Conservation (phyloP, 805 yeast genomes). For the Candida ipomoeae region DNA sequence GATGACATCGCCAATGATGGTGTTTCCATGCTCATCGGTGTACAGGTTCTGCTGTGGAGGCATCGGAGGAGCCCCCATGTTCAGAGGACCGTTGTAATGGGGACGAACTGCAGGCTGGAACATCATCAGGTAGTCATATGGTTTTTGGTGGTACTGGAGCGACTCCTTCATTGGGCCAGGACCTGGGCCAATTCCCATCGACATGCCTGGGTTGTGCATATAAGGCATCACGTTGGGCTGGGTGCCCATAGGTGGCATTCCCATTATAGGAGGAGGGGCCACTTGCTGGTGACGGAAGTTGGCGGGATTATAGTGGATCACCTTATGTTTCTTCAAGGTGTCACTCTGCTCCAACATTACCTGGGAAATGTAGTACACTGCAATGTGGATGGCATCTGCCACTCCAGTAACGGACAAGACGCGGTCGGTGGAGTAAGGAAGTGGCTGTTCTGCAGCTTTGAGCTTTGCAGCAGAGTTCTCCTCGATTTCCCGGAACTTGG, state of each 20-base stretch:
- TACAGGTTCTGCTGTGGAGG: constrained; percentile 31
- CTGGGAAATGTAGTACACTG: constrained; percentile 68
- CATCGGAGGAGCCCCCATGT: constrained; percentile 6
- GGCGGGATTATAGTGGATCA: constrained; percentile 57
- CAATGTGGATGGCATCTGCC: constrained; percentile 84
- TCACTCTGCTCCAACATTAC: constrained; percentile 60
- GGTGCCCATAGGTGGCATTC: constrained; percentile 21
- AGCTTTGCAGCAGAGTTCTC: constrained; percentile 75
- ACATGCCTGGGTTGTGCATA: constrained; percentile 16
- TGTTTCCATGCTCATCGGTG: constrained; percentile 44
- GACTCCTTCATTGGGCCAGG: constrained; percentile 14
- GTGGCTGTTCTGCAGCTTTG: constrained; percentile 64
- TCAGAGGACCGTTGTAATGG: constrained; percentile 17
- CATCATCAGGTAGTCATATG: constrained; percentile 39
- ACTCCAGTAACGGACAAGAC: constrained; percentile 68
- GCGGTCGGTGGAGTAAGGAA: constrained; percentile 77
- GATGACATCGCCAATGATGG: constrained; percentile 41
- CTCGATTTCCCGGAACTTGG: constrained; percentile 74
- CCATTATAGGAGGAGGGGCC: constrained; percentile 15
- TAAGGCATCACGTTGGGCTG: constrained; percentile 11
- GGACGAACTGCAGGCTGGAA: constrained; percentile 37
- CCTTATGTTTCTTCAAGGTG: constrained; percentile 47
- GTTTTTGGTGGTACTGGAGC: constrained; percentile 15
- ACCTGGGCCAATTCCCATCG: constrained; percentile 8
- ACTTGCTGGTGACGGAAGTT: constrained; percentile 23